Evolutionary conservation across 164 flowering plant genomes (phyloP).

Genomic region (Vitis riparia): DNA sequence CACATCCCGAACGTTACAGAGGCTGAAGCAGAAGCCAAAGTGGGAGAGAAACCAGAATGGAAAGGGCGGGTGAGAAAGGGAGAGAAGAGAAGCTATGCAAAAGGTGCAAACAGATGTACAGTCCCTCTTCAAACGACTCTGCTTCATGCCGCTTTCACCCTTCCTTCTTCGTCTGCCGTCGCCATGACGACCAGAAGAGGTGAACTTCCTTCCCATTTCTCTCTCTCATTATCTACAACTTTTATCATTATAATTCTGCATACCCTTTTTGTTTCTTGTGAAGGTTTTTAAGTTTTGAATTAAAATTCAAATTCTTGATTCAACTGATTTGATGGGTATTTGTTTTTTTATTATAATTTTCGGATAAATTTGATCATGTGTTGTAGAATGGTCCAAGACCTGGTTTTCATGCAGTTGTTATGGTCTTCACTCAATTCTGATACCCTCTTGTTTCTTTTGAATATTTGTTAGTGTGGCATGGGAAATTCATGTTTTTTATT

Average conservation of each 20-base stretch:
- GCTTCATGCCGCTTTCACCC: slow-evolving; percentile 88
- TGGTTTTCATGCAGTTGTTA: too few species aligned
- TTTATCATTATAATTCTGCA: background rate
- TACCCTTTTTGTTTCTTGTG: too few species aligned
- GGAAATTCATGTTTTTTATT: too few species aligned
- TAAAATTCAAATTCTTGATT: too few species aligned
- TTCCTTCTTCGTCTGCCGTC: slow-evolving; percentile 89
- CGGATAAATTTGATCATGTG: too few species aligned
- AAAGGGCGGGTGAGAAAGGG: slow-evolving; percentile 6
- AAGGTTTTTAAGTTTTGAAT: too few species aligned
- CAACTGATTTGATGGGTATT: too few species aligned
- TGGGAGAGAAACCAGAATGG: background rate
- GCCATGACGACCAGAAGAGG: slow-evolving; percentile 95
- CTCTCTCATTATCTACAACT: background rate
- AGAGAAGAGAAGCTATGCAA: slow-evolving; percentile 54
- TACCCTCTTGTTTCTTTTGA: background rate
- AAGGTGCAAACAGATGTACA: slow-evolving; percentile 61
- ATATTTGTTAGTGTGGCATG: background rate
- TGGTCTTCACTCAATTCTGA: background rate
- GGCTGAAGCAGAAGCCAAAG: too few species aligned
- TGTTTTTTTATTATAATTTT: too few species aligned
- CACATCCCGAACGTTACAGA: too few species aligned
- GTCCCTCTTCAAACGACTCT: slow-evolving; percentile 44
- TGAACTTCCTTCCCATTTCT: slow-evolving; percentile 14
- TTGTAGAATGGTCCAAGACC: too few species aligned